These are phyloP conservation scores for Colletotrichum viniferum DNA, from an alignment of 2,329 filamentous ascomycete species.

Conservation along the genomic window DNA sequence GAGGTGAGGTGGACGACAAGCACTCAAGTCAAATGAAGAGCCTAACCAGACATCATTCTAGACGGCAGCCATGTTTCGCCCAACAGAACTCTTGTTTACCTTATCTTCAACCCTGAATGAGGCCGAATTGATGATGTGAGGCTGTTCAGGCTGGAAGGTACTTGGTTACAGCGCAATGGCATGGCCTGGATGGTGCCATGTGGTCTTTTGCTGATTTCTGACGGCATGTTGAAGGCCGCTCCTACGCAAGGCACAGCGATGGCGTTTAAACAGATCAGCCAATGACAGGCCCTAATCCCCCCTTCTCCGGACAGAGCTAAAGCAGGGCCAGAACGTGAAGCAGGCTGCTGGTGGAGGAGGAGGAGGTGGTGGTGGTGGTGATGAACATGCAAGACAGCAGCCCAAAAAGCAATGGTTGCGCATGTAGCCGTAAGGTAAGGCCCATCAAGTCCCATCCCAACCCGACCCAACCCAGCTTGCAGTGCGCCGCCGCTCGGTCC, in stretches of 20 bases:
- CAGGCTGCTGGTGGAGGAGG: too few species aligned
- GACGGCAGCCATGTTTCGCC: background rate
- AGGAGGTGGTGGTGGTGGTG: too few species aligned
- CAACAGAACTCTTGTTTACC: background rate
- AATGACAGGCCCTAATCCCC: background rate
- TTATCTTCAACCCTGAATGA: background rate
- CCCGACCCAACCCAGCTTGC: background rate
- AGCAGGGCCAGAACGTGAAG: background rate
- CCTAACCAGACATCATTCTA: background rate
- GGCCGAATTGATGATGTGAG: background rate
- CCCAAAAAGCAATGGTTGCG: too few species aligned
- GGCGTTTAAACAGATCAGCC: background rate
- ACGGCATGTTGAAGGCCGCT: background rate
- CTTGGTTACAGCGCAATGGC: background rate
- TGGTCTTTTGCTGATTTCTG: slow-evolving; percentile 7
- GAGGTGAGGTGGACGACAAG: background rate
- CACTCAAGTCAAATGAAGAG: background rate
- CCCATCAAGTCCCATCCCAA: background rate
- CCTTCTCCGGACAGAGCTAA: background rate
- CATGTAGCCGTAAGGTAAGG: background rate
- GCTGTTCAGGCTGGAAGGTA: background rate
- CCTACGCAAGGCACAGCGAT: background rate
- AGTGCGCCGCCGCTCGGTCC: background rate
- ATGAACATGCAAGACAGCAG: too few species aligned
- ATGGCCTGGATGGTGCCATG: slow-evolving; percentile 22